Base-by-base conservation (phyloP, 202 grass and related monocot genomes). In the Panicum virgatum region DNA sequence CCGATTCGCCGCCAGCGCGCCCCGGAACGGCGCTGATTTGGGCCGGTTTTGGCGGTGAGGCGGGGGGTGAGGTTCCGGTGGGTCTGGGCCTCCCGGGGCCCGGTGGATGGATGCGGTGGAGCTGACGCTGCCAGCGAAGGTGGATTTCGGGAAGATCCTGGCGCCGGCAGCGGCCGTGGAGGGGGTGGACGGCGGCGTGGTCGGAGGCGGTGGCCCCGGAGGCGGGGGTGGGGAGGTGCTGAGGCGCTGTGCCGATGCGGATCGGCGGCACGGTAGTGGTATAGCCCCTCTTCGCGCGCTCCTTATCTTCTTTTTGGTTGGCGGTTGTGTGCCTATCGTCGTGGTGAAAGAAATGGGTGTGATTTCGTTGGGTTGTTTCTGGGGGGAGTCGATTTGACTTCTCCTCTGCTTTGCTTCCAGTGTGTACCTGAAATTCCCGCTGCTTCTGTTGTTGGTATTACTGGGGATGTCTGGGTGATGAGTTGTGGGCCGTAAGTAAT, bases 91-190 rank as follows among this genome's bases (percentile, higher is more conserved):
- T 86, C 14, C n/a, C 46, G 53, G 62, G 65, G 78, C 62, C 67
- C 73, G 30, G 76, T 78, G 84, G 81, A 97, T 97, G 94, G 94
- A 97, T 62, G 91, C 84, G 11, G 74, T 97, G 44, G 94, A 97
- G 84, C 81, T 97, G 61, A 88, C 91, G 22, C 62, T 97, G 12
- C 86, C 90, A 26, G 64, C 91, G 12, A 93, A 91, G 76, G 85
- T 91, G 51, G 90, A 93, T 54, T 90, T 91, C 47, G 86, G 88
- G 9, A 97, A 93, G 89, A 72, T 85, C 70, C 58, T 86, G 75
- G 83, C 77, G 39, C 73, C 80, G 12, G 69, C 68, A 45, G 69
- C 81, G n/a, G 87, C 82, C 44, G 73, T 47, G 72, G 83, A 80
- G 19, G 86, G 52, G 46, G 64, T 53, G 19, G 62, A 75, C 57